phyloP scores from a whole-genome alignment of 2,329 filamentous ascomycete genomes.

The Aspergillus fumigatiaffinis region DNA sequence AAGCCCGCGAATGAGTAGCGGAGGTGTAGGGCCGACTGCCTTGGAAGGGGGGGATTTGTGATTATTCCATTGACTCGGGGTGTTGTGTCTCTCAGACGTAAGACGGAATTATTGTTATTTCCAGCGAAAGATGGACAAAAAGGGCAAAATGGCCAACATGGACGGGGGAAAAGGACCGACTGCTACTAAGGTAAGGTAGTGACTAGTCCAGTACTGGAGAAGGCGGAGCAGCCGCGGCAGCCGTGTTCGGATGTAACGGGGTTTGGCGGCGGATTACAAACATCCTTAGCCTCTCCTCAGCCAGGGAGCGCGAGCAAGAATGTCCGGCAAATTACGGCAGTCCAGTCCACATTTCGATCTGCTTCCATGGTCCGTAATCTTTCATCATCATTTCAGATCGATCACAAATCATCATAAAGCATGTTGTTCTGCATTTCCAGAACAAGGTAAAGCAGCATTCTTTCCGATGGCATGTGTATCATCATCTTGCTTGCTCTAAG shows the following conservation, averaged over 20 bases:
- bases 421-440: neutral
- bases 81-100: neutral
- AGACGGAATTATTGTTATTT: neutral
- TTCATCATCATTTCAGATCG: neutral
- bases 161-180: neutral
- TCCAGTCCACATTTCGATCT: neutral
- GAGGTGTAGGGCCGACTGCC: neutral
- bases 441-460: neutral
- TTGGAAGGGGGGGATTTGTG: neutral
- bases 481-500: no score
- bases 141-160: neutral
- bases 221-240: neutral
- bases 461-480: no score
- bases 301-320: neutral
- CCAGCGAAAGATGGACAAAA: neutral
- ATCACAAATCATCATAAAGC: neutral
- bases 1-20: neutral
- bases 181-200: neutral
- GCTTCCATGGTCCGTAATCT: neutral
- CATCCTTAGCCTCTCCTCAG: neutral
- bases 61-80: neutral
- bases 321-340: no score
- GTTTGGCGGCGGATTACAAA: constrained; percentile 2
- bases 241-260: constrained; percentile 30
- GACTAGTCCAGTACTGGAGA: neutral